Percentiles rank a stretch among this genome's conserved stretches.
phyloP scores from a whole-genome alignment of 768 basidiomycete species.

The Amyloporia xantha region DNA sequence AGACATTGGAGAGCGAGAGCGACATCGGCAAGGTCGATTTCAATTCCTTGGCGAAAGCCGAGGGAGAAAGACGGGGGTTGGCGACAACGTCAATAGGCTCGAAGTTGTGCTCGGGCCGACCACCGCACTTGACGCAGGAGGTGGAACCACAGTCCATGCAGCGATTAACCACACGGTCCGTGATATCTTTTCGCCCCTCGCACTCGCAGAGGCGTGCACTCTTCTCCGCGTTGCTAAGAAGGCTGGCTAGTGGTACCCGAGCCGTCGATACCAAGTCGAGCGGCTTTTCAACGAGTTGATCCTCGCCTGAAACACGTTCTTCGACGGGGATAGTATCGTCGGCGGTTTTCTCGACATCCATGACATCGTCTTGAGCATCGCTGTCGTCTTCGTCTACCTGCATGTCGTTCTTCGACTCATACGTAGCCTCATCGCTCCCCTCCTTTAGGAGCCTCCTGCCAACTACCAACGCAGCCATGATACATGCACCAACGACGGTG shows the following conservation, averaged over 20 bases:
- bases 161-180: slow-evolving; percentile 53
- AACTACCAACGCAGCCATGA: slow-evolving; percentile 72
- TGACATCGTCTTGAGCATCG: slow-evolving; percentile 47
- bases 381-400: slow-evolving; percentile 25
- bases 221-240: slow-evolving; percentile 58
- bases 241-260: slow-evolving; percentile 37
- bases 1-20: slow-evolving; percentile 49
- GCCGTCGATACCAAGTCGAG: slow-evolving; percentile 61
- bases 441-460: slow-evolving; percentile 59
- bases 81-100: slow-evolving; percentile 42
- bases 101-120: slow-evolving; percentile 84
- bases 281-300: slow-evolving; percentile 52
- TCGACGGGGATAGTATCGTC: slow-evolving; percentile 25
- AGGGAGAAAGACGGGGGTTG: slow-evolving; percentile 61
- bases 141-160: slow-evolving; percentile 76
- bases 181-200: slow-evolving; percentile 80
- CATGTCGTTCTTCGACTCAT: slow-evolving; percentile 51
- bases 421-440: slow-evolving; percentile 59
- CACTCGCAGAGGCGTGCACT: slow-evolving; percentile 84
- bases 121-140: slow-evolving; percentile 82
- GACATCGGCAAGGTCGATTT: slow-evolving; percentile 87
- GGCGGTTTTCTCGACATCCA: slow-evolving; percentile 19
- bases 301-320: slow-evolving; percentile 65
- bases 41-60: slow-evolving; percentile 66
- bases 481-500: slow-evolving; percentile 89